Evolutionary conservation across 306 rosid genomes (phyloP).

Genomic region (Prunus mume): DNA sequence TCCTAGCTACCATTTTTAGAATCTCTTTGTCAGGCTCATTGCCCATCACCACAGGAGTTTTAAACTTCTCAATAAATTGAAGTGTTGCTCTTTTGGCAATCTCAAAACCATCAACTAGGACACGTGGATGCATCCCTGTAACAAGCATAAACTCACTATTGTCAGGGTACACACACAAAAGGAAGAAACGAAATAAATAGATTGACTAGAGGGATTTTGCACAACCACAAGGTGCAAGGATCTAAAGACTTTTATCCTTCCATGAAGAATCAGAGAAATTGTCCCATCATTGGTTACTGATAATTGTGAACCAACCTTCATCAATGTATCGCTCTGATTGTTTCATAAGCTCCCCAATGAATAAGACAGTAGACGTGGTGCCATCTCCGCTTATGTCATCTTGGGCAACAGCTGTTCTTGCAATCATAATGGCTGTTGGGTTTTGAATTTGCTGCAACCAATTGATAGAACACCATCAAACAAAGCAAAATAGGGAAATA

Average conservation of each 20-base stretch:
- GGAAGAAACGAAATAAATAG: background rate
- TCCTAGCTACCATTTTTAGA: constrained; percentile 90
- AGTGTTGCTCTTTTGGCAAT: constrained; percentile 91
- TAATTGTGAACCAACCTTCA: constrained; percentile 54
- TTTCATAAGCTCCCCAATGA: constrained; percentile 97
- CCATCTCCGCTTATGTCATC: constrained; percentile 97
- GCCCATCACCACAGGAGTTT: constrained; percentile 85
- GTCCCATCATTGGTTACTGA: background rate
- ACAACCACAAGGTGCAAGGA: background rate
- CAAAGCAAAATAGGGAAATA: background rate
- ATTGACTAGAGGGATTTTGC: background rate
- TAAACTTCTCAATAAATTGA: constrained; percentile 83
- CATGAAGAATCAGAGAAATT: background rate
- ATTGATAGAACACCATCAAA: background rate
- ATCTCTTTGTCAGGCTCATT: constrained; percentile 89
- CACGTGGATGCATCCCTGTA: constrained; percentile 98
- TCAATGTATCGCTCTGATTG: constrained; percentile 88
- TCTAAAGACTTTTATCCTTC: background rate
- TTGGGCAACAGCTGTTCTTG: constrained; percentile 95
- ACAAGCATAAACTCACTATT: constrained; percentile 10
- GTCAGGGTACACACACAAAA: background rate
- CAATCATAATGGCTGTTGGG: constrained; percentile 98
- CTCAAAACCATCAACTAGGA: constrained; percentile 95
- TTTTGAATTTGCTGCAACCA: constrained; percentile 88
- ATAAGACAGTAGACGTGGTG: constrained; percentile 89